Evolutionary conservation across 2,329 filamentous ascomycete species (phyloP).

Genomic region (Trichoderma atrobrunneum): DNA sequence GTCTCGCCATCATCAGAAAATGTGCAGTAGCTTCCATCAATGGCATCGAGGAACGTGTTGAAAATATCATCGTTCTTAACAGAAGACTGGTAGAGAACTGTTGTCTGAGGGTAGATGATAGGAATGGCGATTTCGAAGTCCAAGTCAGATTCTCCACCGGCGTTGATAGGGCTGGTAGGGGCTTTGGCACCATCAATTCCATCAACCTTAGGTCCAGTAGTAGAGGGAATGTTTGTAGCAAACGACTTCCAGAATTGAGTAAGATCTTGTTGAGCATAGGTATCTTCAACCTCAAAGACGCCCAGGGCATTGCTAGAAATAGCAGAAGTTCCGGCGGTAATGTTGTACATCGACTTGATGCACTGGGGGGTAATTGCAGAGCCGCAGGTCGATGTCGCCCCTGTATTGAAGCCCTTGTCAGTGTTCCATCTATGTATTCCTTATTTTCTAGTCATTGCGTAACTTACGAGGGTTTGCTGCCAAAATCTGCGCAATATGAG

Average conservation of each 20-base stretch:
- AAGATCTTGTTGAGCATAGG: conserved; percentile 50
- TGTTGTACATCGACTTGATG: conserved; percentile 47
- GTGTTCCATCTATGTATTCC: background rate
- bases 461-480: conserved; percentile 4
- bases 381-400: conserved; percentile 40
- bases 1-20: conserved; percentile 32
- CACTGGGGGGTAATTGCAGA: conserved; percentile 56
- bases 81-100: conserved; percentile 45
- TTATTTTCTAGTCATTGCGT: background rate
- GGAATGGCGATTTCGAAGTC: conserved; percentile 54
- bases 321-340: conserved; percentile 37
- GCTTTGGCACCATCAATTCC: conserved; percentile 47
- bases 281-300: conserved; percentile 52
- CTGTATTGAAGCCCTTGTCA: background rate
- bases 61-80: conserved; percentile 39
- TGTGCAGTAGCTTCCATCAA: conserved; percentile 45
- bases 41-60: conserved; percentile 43
- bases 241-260: conserved; percentile 47
- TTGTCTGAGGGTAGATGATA: conserved; percentile 50
- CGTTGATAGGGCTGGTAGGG: conserved; percentile 34
- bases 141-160: conserved; percentile 49
- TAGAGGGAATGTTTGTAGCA: conserved; percentile 39
- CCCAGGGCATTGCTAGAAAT: conserved; percentile 47
- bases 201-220: conserved; percentile 43
- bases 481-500: background rate